phyloP scores from a whole-genome alignment of 192 early-diverging fungal species.

The Coemansia sp. region DNA sequence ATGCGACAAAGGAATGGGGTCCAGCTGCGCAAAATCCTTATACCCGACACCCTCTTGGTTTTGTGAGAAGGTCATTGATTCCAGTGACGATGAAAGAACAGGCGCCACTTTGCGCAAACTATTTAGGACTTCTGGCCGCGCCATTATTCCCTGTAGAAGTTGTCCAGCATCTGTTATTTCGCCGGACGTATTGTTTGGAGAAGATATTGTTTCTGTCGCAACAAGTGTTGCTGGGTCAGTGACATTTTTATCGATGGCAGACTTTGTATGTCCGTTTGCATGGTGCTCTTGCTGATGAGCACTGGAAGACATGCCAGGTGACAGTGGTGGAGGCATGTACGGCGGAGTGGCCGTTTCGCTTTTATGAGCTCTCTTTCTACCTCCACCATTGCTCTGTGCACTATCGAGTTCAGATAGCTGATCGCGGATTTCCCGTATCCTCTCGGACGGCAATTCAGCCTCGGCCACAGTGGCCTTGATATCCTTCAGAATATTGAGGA shows the following conservation, averaged over 20 bases:
- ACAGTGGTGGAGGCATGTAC: constrained; percentile 13
- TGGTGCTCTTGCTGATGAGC: not conserved
- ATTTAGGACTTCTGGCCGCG: constrained; percentile 32
- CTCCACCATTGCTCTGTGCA: not conserved
- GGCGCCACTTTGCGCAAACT: constrained; percentile 37
- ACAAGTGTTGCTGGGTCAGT: not conserved
- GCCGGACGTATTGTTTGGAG: not conserved
- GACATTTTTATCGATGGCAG: not conserved
- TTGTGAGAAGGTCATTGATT: constrained; percentile 21
- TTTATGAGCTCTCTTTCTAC: not conserved
- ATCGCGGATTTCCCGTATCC: constrained; percentile 24
- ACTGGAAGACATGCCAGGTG: not conserved
- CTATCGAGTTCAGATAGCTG: constrained; percentile 26
- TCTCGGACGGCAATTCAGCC: constrained; percentile 20
- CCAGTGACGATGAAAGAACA: constrained; percentile 29
- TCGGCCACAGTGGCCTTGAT: constrained; percentile 31
- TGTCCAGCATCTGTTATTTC: constrained; percentile 15
- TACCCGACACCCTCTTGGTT: constrained; percentile 16
- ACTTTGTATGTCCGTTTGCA: not conserved
- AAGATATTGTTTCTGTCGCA: not conserved
- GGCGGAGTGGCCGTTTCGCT: constrained; percentile 14
- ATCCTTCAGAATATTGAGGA: constrained; percentile 28
- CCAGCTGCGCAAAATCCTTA: constrained; percentile 27
- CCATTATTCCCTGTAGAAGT: constrained; percentile 39
- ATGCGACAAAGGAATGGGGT: constrained; percentile 38